Conservation (phyloP, 345 rosid genomes). For the Psidium guajava region DNA sequence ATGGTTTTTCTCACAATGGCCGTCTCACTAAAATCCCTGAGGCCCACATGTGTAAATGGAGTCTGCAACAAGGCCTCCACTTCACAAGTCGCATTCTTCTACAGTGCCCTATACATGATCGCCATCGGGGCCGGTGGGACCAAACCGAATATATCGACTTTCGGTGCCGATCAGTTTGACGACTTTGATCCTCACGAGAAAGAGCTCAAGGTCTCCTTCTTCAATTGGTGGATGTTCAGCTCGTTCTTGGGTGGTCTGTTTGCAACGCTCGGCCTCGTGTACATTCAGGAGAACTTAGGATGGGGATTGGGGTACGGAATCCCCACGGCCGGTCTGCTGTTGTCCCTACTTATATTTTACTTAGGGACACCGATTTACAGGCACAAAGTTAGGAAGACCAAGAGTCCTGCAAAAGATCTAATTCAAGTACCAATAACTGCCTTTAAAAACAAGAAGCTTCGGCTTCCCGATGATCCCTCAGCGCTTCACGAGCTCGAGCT, state of each 20-base stretch:
- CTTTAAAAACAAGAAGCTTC: constrained; percentile 44
- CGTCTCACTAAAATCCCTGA: constrained; percentile 50
- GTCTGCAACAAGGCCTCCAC: constrained; percentile 66
- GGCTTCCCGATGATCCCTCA: constrained; percentile 31
- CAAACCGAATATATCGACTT: constrained; percentile 88
- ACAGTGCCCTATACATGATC: constrained; percentile 61
- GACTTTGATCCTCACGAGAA: constrained; percentile 46
- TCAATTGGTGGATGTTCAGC: constrained; percentile 98
- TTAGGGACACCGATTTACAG: constrained; percentile 76
- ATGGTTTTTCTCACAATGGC: constrained; percentile 76
- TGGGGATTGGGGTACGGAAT: constrained; percentile 91
- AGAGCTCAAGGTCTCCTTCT: constrained; percentile 66
- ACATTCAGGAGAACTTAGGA: constrained; percentile 80
- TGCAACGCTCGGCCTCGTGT: constrained; percentile 76
- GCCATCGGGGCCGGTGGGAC: constrained; percentile 89
- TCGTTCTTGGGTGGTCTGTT: constrained; percentile 64
- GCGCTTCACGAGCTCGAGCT: constrained; percentile 54
- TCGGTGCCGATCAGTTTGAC: constrained; percentile 96
- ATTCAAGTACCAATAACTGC: constrained; percentile 47
- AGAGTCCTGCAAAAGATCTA: constrained; percentile 54
- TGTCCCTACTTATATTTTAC: constrained; percentile 63
- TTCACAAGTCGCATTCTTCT: constrained; percentile 56
- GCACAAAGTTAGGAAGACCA: constrained; percentile 51
- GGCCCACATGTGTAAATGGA: constrained; percentile 52
- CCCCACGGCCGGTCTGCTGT: constrained; percentile 59